These are phyloP conservation scores for Tetradesmus lagerheimii DNA, from an alignment of 139 green algal genomes.

Conservation along the genomic window DNA sequence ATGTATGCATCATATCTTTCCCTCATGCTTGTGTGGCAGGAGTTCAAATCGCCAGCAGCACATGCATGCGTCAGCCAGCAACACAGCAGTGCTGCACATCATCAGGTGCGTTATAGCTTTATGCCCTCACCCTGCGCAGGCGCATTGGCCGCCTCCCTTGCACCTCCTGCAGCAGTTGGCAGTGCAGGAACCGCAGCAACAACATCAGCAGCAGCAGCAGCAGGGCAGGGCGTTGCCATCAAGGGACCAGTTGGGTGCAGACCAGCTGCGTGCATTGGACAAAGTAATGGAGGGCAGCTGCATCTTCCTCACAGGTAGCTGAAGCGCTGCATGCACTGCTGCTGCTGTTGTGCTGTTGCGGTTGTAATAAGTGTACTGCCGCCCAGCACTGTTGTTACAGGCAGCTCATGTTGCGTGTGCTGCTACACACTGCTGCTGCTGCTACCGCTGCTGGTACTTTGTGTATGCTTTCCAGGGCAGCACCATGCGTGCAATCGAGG, in stretches of 20 bases:
- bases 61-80: not conserved
- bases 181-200: not conserved
- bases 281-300: not conserved
- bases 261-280: conserved; percentile 6
- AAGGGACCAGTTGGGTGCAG: not conserved
- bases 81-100: not conserved
- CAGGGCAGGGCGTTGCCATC: not conserved
- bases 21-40: too few species aligned
- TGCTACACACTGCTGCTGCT: too few species aligned
- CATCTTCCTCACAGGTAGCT: not conserved
- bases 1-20: too few species aligned
- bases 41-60: too few species aligned
- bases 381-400: too few species aligned
- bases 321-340: not conserved
- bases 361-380: too few species aligned
- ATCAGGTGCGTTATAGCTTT: not conserved
- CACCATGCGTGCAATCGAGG: not conserved
- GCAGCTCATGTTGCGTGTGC: too few species aligned
- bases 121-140: not conserved
- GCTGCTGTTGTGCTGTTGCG: not conserved
- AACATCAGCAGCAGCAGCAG: conserved; percentile 21
- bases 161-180: not conserved
- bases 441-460: too few species aligned
- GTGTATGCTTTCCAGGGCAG: too few species aligned
- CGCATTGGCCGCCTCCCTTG: not conserved